Base-by-base conservation (phyloP, 331 rosid species). In the Saraca asoca region DNA sequence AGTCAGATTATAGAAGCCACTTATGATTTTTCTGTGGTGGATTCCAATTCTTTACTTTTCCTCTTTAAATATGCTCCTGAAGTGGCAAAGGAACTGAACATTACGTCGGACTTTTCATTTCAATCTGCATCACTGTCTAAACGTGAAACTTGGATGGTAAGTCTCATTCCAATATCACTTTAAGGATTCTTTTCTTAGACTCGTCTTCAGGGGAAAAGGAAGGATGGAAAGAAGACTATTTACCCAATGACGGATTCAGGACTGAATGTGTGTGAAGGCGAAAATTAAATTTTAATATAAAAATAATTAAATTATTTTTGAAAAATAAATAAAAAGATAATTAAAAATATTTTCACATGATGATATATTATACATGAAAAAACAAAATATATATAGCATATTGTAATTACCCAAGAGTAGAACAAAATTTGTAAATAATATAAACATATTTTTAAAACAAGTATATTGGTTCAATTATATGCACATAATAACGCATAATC, bases 21-120 rank as follows among this genome's bases (percentile, higher is more conserved):
- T 44, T 94, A 81, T 70, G 97, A 94, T 60, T 76, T 94, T 43
- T 78, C 97, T 69, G 97, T 94, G 16, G 81, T 84, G 75, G 99
- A 94, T 85, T 90, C 99, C 83, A 94, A 94, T 83, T 90, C 96
- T 9, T 79, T 94, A 64, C 82, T 7, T 69, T 94, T 94, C 79
- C 73, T 94, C 71, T 88, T 88, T 81, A 86, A 88, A 67, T 58
- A 94, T 67, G 90, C 88, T 51, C 97, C 99, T 41, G 85, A 88
- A 51, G 90, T 85, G 79, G 97, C 96, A 68, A 83, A 81, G 64
- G 87, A 83, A 64, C 83, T 94, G 81, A 82, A 85, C 41, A 57
- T 85, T 65, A 60, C 81, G 67, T 70, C 90, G 5, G 88, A 86
- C 52, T 78, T 88, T 18, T 85, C 96, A 17, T 77, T 88, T 62